Conservation (phyloP, 768 basidiomycete species). For the Chalciporus sphaerocephalus region DNA sequence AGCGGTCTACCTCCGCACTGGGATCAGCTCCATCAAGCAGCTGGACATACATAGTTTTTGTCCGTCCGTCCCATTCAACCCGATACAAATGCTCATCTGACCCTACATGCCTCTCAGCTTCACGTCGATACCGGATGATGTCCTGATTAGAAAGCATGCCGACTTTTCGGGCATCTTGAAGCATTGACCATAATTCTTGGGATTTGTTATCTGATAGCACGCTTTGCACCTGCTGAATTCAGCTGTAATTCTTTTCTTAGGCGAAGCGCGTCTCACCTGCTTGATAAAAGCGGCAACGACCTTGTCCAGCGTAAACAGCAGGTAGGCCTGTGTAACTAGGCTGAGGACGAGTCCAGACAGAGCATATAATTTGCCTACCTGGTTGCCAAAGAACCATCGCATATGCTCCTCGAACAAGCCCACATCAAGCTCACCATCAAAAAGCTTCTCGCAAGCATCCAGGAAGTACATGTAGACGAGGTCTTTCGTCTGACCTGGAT, state of each 20-base stretch:
- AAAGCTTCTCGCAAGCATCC: slow-evolving; percentile 88
- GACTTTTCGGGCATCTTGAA: slow-evolving; percentile 58
- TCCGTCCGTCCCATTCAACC: slow-evolving; percentile 64
- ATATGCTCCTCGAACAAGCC: slow-evolving; percentile 92
- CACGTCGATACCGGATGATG: slow-evolving; percentile 71
- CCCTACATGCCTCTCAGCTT: slow-evolving; percentile 71
- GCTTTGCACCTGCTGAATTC: slow-evolving; percentile 68
- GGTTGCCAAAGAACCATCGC: slow-evolving; percentile 89
- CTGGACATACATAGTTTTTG: slow-evolving; percentile 55
- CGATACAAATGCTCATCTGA: slow-evolving; percentile 75
- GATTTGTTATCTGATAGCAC: slow-evolving; percentile 80
- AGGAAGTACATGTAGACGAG: slow-evolving; percentile 86
- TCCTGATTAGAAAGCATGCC: slow-evolving; percentile 57
- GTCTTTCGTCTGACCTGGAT: slow-evolving; percentile 46
- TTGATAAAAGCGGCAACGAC: slow-evolving; percentile 85
- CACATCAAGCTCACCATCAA: slow-evolving; percentile 90
- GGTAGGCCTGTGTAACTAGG: slow-evolving; percentile 66
- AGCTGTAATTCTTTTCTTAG: neutral
- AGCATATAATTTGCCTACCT: slow-evolving; percentile 43
- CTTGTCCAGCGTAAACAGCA: slow-evolving; percentile 92
- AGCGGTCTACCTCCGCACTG: slow-evolving; percentile 53
- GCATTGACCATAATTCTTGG: slow-evolving; percentile 76
- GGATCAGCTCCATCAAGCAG: slow-evolving; percentile 61
- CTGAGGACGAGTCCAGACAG: slow-evolving; percentile 4
- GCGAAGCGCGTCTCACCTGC: slow-evolving; percentile 52